These are phyloP conservation scores for Mycena indigotica DNA, from an alignment of 768 basidiomycete genomes.

Conservation along the genomic window DNA sequence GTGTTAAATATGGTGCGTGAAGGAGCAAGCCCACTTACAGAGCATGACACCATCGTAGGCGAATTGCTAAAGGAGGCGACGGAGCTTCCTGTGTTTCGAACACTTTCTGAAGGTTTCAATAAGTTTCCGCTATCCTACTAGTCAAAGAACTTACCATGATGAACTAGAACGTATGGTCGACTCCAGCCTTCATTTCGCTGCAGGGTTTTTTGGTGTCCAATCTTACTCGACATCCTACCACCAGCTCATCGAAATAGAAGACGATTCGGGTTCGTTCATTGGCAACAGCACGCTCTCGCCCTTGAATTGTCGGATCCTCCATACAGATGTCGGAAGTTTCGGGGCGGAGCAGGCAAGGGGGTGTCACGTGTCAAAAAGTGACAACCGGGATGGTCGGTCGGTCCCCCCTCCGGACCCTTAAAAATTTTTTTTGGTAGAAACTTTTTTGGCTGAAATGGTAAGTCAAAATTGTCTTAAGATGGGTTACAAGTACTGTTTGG, in stretches of 20 bases:
- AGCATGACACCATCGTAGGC: constrained; percentile 20
- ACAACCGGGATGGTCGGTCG: background rate
- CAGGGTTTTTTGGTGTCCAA: constrained; percentile 1
- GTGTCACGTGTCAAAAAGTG: background rate
- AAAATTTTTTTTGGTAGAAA: no score
- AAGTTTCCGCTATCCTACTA: background rate
- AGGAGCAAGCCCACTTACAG: constrained; percentile 33
- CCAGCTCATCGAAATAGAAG: background rate
- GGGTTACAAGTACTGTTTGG: no score
- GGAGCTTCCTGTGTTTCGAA: constrained; percentile 62
- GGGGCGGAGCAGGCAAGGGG: no score
- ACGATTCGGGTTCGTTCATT: background rate
- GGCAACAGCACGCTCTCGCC: no score
- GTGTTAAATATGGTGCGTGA: constrained; percentile 59
- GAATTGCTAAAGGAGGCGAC: constrained; percentile 44
- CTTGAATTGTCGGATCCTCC: no score
- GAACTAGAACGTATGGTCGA: background rate
- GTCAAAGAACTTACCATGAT: background rate
- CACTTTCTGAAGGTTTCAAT: constrained; percentile 50
- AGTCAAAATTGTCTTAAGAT: no score
- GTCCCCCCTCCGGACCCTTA: no score
- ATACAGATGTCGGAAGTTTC: no score
- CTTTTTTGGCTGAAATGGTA: no score
- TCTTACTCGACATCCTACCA: background rate
- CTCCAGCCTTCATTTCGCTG: background rate